A percentile compares a stretch with the other conserved stretches of the same genome.
Evolutionary conservation across 352 stramenopile species (phyloP).

Genomic region (Pythium plurisporium): DNA sequence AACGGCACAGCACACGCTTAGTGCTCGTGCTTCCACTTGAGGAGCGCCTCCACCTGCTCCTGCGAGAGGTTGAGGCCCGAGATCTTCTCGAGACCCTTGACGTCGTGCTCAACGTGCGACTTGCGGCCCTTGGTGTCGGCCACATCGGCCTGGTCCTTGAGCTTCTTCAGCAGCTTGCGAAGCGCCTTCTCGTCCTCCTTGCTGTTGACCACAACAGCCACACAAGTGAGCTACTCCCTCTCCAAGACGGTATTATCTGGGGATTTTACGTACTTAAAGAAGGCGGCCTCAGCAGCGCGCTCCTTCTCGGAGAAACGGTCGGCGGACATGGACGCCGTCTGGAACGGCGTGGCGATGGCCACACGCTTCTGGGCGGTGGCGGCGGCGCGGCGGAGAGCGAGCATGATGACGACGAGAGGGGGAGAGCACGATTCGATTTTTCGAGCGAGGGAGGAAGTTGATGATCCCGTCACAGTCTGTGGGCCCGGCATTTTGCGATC

Average conservation of each 20-base stretch:
- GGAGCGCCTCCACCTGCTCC: constrained; percentile 71
- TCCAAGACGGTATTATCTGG: background rate
- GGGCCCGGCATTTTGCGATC: background rate
- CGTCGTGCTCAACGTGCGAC: constrained; percentile 73
- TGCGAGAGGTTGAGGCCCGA: constrained; percentile 49
- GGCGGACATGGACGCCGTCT: constrained; percentile 40
- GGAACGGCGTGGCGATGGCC: constrained; percentile 35
- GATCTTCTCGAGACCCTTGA: constrained; percentile 65
- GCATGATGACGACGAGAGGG: constrained; percentile 39
- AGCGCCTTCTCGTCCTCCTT: constrained; percentile 86
- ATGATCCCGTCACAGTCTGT: background rate
- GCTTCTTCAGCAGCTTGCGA: constrained; percentile 84
- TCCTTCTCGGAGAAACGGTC: constrained; percentile 65
- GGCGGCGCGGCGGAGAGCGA: constrained; percentile 57
- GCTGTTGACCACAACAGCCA: constrained; percentile 28
- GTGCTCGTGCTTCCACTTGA: constrained; percentile 89
- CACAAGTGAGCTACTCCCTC: background rate
- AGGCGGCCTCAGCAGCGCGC: constrained; percentile 64
- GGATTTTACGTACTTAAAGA: constrained; percentile 73
- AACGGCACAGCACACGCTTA: constrained; percentile 27
- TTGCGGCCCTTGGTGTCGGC: constrained; percentile 57
- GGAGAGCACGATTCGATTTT: background rate
- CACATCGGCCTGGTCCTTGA: constrained; percentile 77
- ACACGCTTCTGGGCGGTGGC: constrained; percentile 39
- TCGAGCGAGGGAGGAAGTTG: background rate